Base-by-base conservation (phyloP, 257 asterid species). In the Primulina huaijiensis region DNA sequence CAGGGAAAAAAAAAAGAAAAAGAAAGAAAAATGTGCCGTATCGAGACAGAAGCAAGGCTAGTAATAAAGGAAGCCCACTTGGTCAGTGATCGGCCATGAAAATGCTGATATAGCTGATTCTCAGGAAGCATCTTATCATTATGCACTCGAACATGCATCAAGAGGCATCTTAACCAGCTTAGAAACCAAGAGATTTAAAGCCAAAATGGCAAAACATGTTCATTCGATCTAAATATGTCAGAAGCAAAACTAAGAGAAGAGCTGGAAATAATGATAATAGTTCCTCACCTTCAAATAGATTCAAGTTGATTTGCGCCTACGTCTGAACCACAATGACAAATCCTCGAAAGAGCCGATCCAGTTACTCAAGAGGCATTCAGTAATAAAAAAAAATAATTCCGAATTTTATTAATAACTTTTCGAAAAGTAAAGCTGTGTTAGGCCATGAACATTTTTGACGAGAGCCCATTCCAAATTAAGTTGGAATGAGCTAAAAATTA, bases 291-390 rank as follows among this genome's bases (percentile, higher is more conserved):
- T 52, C 61, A 71, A 59, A 71, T 14, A 34, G 46, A 69, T 62
- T 67, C 72, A 75, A 3, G 20, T 74, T 34, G 4, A 7, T 81
- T 1, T 75, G 3, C 57, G 82, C 80, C 85, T 34, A 80, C 72
- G 85, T 81, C 85, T 81, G 85, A 78, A 77, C 85, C 77, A 23
- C 12, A 78, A 70, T 66, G 77, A 57, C 27, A 67, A 64, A 11
- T 29, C 31, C 33, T 64, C 30, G 17, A 16, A 73, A 19, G 17
- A 3, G 34, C 62, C 53, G 77, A 58, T 60, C 20, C 0, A 12
- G 65, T 72, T 68, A 81, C 78, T 81, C 82, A 12, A 77, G 79
- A 46, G 82, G 85, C 82, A 46, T 5, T 5, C 7, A 46, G 6
- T 46, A 46, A 4, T 46, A 4, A 31, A 23, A 23, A 23, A n/a